Base-by-base conservation (phyloP, 208 protist species). In the Leishmania major region DNA sequence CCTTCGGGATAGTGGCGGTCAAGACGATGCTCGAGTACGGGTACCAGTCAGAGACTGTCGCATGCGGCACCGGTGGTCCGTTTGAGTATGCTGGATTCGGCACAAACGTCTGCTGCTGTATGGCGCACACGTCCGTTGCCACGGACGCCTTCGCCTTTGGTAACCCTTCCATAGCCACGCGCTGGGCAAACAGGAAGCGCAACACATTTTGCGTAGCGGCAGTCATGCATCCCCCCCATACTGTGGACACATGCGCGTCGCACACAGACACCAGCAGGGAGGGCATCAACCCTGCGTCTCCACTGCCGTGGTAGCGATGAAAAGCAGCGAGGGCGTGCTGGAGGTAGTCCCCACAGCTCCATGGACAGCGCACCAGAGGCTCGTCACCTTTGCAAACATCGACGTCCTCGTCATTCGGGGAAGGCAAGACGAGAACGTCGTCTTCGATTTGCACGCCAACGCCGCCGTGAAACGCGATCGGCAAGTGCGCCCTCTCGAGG, bases 381-480 rank as follows among this genome's bases (percentile, higher is more conserved):
- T 70, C 67, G 0, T 43, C 80, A 79, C 28, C 43, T 22, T 28
- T 78, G 45, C 49, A 17, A 43, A 35, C 40, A 28, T 69, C 40
- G 53, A 31, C 59, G 70, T 72, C 53, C 51, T 35, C 28, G 73
- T 47, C 35, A 35, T 47, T 15, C 62, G 67, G 60, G 15, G 47
- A 75, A 19, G 91, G 91, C 15, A 94, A 79, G 25, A 94, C 62
- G 10, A 94, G 83, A 31, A 92, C 85, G 57, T 92, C 89, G 79
- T 94, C 91, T 75, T 94, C 91, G 19, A 94, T 69, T 59, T 94
- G 91, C 64, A 91, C 37, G 2, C 89, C 91, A 3, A 91, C 47
- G 7, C 89, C 89, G 49, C 79, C 31, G 31, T 87, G 84, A 71
- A 80, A 84, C 11, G 70, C 62, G 5, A 22, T 28, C 0, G 84